phyloP scores from a whole-genome alignment of 83 land plant species.

The Picea mariana region DNA sequence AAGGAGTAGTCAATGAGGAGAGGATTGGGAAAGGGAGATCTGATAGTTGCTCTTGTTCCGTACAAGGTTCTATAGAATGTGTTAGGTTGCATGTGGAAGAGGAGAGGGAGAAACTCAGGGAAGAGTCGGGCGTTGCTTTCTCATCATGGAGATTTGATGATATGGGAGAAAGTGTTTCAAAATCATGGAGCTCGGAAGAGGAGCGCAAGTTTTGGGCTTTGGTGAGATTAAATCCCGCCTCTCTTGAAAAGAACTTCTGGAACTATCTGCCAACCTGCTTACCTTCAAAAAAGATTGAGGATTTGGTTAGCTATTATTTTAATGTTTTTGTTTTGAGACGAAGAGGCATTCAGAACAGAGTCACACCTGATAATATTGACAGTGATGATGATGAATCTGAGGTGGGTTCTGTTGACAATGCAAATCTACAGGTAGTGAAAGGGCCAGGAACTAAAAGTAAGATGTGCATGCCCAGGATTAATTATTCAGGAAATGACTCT shows the following conservation, averaged over 20 bases:
- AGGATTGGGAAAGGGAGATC: constrained; percentile 57
- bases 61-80: constrained; percentile 71
- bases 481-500: constrained; percentile 3
- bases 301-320: constrained; percentile 80
- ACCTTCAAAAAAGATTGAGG: constrained; percentile 37
- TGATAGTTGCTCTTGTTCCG: constrained; percentile 50
- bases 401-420: constrained; percentile 22
- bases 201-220: constrained; percentile 51
- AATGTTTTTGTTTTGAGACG: constrained; percentile 71
- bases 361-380: constrained; percentile 50
- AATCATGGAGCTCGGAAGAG: constrained; percentile 67
- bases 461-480: neutral
- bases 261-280: constrained; percentile 32
- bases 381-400: constrained; percentile 90
- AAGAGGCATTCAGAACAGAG: constrained; percentile 76
- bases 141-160: constrained; percentile 56
- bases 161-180: constrained; percentile 84
- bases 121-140: constrained; percentile 63
- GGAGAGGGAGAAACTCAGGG: constrained; percentile 42
- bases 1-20: neutral
- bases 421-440: neutral
- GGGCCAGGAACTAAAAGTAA: constrained; percentile 21
- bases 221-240: constrained; percentile 37
- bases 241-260: constrained; percentile 58
- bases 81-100: constrained; percentile 62